Percentiles rank a stretch among this genome's conserved stretches.
These are phyloP conservation scores for Gynochthodes officinalis DNA, from an alignment of 257 asterid genomes.

Conservation along the genomic window DNA sequence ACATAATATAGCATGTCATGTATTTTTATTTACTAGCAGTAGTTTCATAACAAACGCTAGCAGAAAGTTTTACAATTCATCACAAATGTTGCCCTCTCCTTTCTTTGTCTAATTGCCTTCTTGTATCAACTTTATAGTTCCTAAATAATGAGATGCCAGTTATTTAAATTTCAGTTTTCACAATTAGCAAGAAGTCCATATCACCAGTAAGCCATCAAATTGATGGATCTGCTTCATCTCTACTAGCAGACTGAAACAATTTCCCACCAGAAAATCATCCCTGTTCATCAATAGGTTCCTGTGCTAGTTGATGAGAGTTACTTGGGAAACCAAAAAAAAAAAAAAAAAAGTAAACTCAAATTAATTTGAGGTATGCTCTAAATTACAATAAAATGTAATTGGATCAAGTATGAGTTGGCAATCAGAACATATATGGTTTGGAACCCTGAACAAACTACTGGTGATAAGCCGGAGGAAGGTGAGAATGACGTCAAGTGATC, in stretches of 20 bases:
- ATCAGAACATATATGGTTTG: too few relatives aligned
- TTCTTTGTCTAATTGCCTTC: neutral
- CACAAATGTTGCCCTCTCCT: neutral
- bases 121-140: neutral
- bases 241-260: neutral
- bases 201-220: too few relatives aligned
- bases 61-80: neutral
- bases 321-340: too few relatives aligned
- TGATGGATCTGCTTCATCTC: neutral
- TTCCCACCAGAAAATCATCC: neutral
- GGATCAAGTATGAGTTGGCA: too few relatives aligned
- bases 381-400: too few relatives aligned
- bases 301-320: too few relatives aligned
- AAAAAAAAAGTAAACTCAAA: too few relatives aligned
- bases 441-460: too few relatives aligned
- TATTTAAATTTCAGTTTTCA: neutral
- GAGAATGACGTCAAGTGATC: neutral
- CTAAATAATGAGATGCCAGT: neutral
- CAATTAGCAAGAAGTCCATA: neutral
- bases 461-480: too few relatives aligned
- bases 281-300: too few relatives aligned
- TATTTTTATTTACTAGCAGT: neutral
- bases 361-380: too few relatives aligned
- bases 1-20: slow-evolving; percentile 15
- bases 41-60: neutral